Evolutionary conservation across 371 early-diverging fungal genomes (phyloP).

Genomic region (Apophysomyces trapeziformis): DNA sequence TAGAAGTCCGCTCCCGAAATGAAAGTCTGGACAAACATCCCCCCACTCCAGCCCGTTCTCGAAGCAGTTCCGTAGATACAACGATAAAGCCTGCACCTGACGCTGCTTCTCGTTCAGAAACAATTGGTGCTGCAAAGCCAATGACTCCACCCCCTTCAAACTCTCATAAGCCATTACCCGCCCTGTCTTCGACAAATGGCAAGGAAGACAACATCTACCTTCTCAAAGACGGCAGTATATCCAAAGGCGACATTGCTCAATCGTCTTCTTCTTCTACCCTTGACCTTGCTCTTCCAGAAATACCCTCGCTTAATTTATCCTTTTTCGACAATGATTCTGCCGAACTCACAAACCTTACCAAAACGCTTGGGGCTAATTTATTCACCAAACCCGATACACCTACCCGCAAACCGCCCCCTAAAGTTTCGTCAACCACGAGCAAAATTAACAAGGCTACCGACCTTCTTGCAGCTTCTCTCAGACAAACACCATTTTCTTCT

Average conservation of each 20-base stretch:
- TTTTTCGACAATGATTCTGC: constrained; percentile 48
- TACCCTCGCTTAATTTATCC: constrained; percentile 33
- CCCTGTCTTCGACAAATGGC: not conserved
- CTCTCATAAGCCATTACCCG: constrained; percentile 11
- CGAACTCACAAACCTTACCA: constrained; percentile 41
- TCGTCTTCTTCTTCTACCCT: constrained; percentile 1
- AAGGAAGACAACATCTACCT: constrained; percentile 19
- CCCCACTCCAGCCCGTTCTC: constrained; percentile 42
- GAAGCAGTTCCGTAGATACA: constrained; percentile 43
- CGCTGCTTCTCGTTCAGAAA: constrained; percentile 26
- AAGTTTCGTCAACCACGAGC: constrained; percentile 13
- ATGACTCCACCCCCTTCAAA: constrained; percentile 16
- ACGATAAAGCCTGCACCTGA: constrained; percentile 11
- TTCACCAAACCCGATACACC: constrained; percentile 1
- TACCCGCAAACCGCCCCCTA: constrained; percentile 8
- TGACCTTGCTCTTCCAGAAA: constrained; percentile 11
- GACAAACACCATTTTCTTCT: constrained; percentile 13
- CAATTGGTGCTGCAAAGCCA: constrained; percentile 11
- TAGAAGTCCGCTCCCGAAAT: constrained; percentile 12
- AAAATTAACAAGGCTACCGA: constrained; percentile 26
- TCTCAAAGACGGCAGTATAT: constrained; percentile 15
- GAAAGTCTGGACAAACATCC: constrained; percentile 18
- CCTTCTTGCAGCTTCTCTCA: constrained; percentile 16
- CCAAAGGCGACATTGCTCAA: constrained; percentile 19
- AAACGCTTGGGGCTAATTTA: constrained; percentile 39